Conservation (phyloP, 2,329 filamentous ascomycete species). For the Neurospora crassa region DNA sequence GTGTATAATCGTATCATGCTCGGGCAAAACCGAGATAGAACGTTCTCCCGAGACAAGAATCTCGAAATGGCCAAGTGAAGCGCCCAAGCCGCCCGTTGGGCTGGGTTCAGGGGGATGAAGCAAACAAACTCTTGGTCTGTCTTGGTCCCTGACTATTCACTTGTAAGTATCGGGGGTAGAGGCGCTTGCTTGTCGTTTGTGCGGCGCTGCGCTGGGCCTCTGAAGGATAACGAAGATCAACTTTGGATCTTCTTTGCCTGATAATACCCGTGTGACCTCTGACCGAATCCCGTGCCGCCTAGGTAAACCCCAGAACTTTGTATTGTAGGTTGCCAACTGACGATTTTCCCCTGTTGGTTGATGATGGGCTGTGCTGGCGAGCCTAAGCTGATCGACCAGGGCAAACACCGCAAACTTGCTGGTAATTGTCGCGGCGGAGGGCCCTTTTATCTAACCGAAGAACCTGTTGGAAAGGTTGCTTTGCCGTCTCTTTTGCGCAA, state of each 20-base stretch:
- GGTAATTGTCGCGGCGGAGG: not conserved
- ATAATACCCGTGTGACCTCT: not conserved
- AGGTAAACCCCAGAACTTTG: not conserved
- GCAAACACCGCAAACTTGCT: not conserved
- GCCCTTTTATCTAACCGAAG: not conserved
- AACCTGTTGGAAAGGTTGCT: not conserved
- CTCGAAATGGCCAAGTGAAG: not conserved
- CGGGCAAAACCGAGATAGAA: not conserved
- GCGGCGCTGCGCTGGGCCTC: not conserved
- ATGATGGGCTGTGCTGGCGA: not conserved
- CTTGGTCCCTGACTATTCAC: not conserved
- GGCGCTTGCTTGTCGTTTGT: not conserved
- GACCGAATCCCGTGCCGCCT: conserved; percentile 3
- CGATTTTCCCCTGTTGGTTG: not conserved
- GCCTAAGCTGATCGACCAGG: not conserved
- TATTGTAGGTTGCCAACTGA: conserved; percentile 1
- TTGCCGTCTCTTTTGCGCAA: not conserved
- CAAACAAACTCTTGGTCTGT: conserved; percentile 11
- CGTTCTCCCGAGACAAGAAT: not conserved
- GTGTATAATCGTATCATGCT: not conserved
- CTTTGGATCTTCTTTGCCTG: not conserved
- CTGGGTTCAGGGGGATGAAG: conserved; percentile 3
- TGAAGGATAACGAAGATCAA: conserved; percentile 4
- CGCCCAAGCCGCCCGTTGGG: not conserved
- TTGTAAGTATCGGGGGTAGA: not conserved